Base-by-base conservation (phyloP, 2,329 filamentous ascomycete species). In the Cytospora leucostoma region DNA sequence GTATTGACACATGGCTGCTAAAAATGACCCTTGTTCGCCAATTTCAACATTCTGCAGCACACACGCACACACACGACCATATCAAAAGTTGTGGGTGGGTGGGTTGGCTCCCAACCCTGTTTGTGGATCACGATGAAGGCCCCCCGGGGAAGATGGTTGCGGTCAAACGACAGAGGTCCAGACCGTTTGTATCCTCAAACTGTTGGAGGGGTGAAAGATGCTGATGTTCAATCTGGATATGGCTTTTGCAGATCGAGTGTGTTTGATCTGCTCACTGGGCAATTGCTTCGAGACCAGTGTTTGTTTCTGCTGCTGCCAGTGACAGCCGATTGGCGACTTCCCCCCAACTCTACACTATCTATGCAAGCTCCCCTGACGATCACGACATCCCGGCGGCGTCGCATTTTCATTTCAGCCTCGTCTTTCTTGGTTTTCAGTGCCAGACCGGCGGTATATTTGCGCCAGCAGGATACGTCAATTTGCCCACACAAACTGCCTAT, bases 1-100 rank as follows among this genome's bases (percentile, higher is more conserved):
- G 59, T 44, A 55, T 64, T 64, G 64, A 66, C 64, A 66, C 64
- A 66, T 66, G 63, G 63, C 60, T 55, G 60, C 63, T 59, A 59
- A 56, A 65, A 63, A 65, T 56, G 32, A 65, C 52, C 63, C 59
- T 57, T 49, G 59, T 53, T 50, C 49, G 37, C 35, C 63, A 65
- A 61, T 62, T 65, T 59, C 55, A 61, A 47, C 21, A 47, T 59
- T 40, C 59, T 56, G 63, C 63, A 65, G 60, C 63, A 59, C 51
- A 56, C 62, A 56, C 62, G n/a, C 61, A 35, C 56, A 59, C 52
- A 49, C 56, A 59, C 27, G 4, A 27, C 27, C 27, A 27, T 27
- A 27, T 4, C 27, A 47, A 47, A 47, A 34, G 44, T 53, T 38
- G 38, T 47, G 49, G 13, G 50, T 61, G 59, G 59, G 59, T 47